Base-by-base conservation (phyloP, 306 rosid genomes). In the Glycine latifolia region DNA sequence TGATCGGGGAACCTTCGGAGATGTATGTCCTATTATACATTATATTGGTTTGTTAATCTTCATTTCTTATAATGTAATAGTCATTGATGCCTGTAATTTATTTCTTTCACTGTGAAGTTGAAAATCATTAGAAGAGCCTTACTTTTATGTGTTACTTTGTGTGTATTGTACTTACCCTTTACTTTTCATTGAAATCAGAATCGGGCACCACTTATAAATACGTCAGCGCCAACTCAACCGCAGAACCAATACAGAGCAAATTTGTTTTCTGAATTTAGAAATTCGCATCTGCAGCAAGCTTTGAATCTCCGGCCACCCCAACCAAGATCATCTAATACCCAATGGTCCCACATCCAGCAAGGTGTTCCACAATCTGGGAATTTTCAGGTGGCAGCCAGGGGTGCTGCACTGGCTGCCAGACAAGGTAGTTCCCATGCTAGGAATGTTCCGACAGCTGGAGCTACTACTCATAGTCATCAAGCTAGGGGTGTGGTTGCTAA, bases 271-370 rank as follows among this genome's bases (percentile, higher is more conserved):
- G 86, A 68, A 0, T 85, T 88, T 12, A 85, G 77, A 62, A 93
- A 93, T 85, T 2, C 88, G 35, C 97, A 90, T 85, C 88, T 91
- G 61, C 97, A 88, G 82, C 94, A 87, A 79, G 44, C 85, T 80
- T 79, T 95, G 69, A 86, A 81, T 82, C 17, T 69, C 49, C 81
- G 83, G 81, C 17, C 74, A 8, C 9, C 84, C 67, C 73, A 77
- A 76, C 52, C 90, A 67, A 63, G 55, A 60, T 26, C 91, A 59
- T 50, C 71, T 8, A 84, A 81, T 76, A 43, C 72, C 70, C 80
- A 55, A 8, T 61, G 58, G 74, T 16, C 85, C 77, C 89, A 47
- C 4, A 44, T 61, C 65, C 92, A 83, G 63, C 95, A 60, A 81
- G 87, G 88, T 50, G 78, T 72, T 82, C n/a, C 74, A 39, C 83